A percentile compares a stretch with the other conserved stretches of the same genome.
These are phyloP conservation scores for Lentinula raphanica DNA, from an alignment of 768 basidiomycete genomes.

Conservation along the genomic window DNA sequence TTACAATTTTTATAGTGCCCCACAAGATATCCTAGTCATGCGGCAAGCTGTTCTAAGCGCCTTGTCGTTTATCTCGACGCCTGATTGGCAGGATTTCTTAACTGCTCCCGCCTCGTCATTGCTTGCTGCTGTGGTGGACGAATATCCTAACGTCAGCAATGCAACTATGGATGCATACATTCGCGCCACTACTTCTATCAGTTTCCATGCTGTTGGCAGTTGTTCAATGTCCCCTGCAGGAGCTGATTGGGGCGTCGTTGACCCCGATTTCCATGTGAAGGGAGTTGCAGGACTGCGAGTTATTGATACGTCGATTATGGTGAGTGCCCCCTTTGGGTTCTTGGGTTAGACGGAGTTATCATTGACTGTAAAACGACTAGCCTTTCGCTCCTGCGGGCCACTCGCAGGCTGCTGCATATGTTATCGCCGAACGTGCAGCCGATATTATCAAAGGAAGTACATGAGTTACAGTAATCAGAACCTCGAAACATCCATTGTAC, in stretches of 20 bases:
- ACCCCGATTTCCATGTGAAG: conserved; percentile 34
- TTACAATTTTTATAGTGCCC: conserved; percentile 13
- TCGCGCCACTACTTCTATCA: conserved; percentile 2
- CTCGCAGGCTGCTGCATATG: background rate
- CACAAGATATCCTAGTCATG: conserved; percentile 22
- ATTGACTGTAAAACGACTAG: background rate
- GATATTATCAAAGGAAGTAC: background rate
- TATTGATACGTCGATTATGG: conserved; percentile 34
- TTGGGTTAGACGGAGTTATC: too few species aligned
- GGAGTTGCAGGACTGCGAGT: conserved; percentile 30
- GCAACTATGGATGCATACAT: conserved; percentile 4
- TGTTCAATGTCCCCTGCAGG: conserved; percentile 12
- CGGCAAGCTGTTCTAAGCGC: conserved; percentile 20
- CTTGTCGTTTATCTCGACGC: conserved; percentile 20
- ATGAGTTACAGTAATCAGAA: too few species aligned
- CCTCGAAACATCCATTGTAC: too few species aligned
- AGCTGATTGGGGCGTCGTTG: conserved; percentile 25
- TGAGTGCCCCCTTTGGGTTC: conserved; percentile 10
- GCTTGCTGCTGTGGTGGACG: background rate
- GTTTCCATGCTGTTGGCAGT: conserved; percentile 12
- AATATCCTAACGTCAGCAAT: background rate
- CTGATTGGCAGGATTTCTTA: conserved; percentile 25
- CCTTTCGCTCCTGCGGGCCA: background rate
- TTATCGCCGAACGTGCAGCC: background rate
- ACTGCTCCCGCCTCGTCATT: conserved; percentile 10